A percentile compares a stretch with the other conserved stretches of the same genome.
Evolutionary conservation across 495 filamentous ascomycete species (phyloP).

Genomic region (Cudoniella acicularis): DNA sequence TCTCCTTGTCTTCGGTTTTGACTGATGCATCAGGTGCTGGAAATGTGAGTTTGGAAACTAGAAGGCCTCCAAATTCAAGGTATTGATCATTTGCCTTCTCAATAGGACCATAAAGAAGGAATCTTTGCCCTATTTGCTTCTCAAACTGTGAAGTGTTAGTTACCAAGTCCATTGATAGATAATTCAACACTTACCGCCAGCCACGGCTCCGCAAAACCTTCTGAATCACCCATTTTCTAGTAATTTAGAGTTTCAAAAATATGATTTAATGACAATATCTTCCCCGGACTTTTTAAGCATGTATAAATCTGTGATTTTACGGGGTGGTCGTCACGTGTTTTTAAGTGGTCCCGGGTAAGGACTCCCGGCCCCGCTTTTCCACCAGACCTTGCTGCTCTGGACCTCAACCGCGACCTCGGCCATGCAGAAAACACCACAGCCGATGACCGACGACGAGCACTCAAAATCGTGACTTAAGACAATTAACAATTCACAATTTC

Average conservation of each 20-base stretch:
- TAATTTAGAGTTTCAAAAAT: not conserved
- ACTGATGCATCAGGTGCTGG: conserved; percentile 5
- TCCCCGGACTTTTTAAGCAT: not conserved
- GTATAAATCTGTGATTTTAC: not conserved
- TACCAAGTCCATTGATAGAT: not conserved
- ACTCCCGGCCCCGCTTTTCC: not conserved
- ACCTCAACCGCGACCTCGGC: conserved; percentile 6
- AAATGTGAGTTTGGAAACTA: conserved; percentile 11
- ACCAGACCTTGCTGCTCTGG: not conserved
- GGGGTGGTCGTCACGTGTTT: not conserved
- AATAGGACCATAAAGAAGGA: conserved; percentile 1
- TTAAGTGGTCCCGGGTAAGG: not conserved
- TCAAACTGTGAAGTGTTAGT: conserved; percentile 11
- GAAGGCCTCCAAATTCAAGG: not conserved
- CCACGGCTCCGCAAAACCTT: conserved; percentile 12
- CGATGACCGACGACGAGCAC: not conserved
- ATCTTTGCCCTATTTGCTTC: conserved; percentile 4
- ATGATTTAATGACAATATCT: too few relatives aligned
- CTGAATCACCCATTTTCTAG: not conserved
- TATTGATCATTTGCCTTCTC: not conserved
- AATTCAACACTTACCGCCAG: not conserved
- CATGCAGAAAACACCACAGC: not conserved
- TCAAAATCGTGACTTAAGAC: too few relatives aligned
- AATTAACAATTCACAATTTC: too few relatives aligned
- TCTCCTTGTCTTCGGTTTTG: conserved; percentile 11